These are phyloP conservation scores for Aspergillus calidoustus DNA, from an alignment of 2,329 filamentous ascomycete genomes.

Conservation along the genomic window DNA sequence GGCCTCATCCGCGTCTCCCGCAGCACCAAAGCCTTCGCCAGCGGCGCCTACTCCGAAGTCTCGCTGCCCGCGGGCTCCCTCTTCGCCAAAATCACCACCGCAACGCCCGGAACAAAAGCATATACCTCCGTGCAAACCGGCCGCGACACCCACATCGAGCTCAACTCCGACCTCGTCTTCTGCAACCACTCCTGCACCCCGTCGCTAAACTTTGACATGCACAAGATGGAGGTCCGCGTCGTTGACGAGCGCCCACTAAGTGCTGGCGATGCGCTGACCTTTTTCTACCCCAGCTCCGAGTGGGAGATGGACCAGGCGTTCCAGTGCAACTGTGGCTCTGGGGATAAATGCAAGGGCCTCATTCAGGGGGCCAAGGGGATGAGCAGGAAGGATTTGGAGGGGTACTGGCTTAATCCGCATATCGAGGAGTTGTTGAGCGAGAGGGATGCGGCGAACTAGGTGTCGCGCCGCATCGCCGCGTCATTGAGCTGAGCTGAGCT, in stretches of 20 bases:
- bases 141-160: conserved; percentile 56
- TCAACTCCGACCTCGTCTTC: conserved; percentile 61
- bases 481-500: background rate
- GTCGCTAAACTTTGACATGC: conserved; percentile 59
- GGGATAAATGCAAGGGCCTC: conserved; percentile 41
- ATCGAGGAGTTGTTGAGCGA: conserved; percentile 40
- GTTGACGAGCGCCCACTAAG: conserved; percentile 30
- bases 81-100: conserved; percentile 53
- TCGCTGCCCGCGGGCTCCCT: conserved; percentile 56
- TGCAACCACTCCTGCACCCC: conserved; percentile 62
- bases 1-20: conserved; percentile 33
- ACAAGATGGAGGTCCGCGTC: conserved; percentile 44
- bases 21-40: conserved; percentile 40
- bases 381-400: conserved; percentile 34
- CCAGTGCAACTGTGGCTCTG: conserved; percentile 48
- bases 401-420: conserved; percentile 51
- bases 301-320: conserved; percentile 56
- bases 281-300: conserved; percentile 56
- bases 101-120: conserved; percentile 50
- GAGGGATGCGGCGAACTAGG: conserved; percentile 10
- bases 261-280: conserved; percentile 49
- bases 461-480: background rate
- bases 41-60: conserved; percentile 53
- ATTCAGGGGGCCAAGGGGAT: conserved; percentile 48
- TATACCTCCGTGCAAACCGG: conserved; percentile 60